Evolutionary conservation across 1,284 basidiomycete species (phyloP), one percentile per base, ranked within the genome.

Genomic region (Naganishia liquefaciens): DNA sequence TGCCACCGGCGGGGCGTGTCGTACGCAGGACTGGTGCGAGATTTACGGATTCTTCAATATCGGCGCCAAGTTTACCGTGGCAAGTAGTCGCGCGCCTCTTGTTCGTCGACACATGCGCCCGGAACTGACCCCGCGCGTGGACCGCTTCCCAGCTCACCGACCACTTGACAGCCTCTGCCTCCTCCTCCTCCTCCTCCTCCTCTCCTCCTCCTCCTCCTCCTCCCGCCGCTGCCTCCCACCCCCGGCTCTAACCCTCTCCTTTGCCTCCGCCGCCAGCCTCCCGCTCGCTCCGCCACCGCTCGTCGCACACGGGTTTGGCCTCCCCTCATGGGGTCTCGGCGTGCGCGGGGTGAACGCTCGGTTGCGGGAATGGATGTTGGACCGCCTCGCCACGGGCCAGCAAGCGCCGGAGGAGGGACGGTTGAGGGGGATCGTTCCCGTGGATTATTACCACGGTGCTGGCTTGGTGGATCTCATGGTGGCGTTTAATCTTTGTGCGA

Each of bases 321-420:
- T 85, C 84, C 89, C 90, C 0, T 79, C 81, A 25, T 81, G 82
- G 77, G 86, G 86, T 6, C 72, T 93, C 10, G 91, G 91, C 3
- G 80, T 92, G 25, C 86, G 90, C 72, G 91, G 92, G 3, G 86
- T 92, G 50, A 94, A 95, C 73, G 81, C 81, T n/a, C 82, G 87
- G 25, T 76, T 91, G 1, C 85, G 83, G 1, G 79, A 78, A 64
- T 92, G 89, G 87, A 71, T 93, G n/a, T 73, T 91, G 50, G 80
- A 83, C 37, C 49, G 50, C 54, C 72, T 78, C 64, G 74, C 88
- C 27, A 75, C 78, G 50, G 37, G 25, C 33, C 30, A 39, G 25
- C 28, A n/a, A 37, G 43, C 11, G 3, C 4, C 21, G 51, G 49
- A 54, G 37, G 51, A 50, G n/a, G 60, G 63, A 58, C 62, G 58